phyloP scores from a whole-genome alignment of 2,329 filamentous ascomycete species.

The Fusarium duplospermum region DNA sequence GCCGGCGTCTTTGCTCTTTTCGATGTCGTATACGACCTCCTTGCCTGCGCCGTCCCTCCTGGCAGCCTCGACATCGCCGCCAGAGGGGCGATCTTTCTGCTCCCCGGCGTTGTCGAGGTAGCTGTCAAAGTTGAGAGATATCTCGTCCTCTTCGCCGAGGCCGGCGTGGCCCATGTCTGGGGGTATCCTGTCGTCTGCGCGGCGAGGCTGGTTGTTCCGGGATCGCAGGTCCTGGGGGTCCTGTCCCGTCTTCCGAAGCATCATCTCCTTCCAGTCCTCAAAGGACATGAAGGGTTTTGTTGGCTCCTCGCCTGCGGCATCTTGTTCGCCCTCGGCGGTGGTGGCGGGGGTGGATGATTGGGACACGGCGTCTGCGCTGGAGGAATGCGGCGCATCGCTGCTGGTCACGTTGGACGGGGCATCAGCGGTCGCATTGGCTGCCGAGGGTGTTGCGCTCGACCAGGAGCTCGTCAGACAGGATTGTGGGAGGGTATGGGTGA shows the following conservation, averaged over 20 bases:
- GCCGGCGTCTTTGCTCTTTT: conserved; percentile 90
- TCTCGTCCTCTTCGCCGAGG: conserved; percentile 89
- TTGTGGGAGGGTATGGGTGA: conserved; percentile 81
- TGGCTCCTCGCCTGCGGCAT: conserved; percentile 36
- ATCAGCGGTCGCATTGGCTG: conserved; percentile 10
- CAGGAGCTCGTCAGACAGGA: conserved; percentile 78
- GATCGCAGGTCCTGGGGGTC: conserved; percentile 73
- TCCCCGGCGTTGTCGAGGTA: conserved; percentile 41
- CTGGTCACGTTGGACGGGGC: not conserved
- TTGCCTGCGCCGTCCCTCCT: conserved; percentile 48
- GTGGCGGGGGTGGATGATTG: conserved; percentile 5
- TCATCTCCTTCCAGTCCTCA: conserved; percentile 97
- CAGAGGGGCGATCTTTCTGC: conserved; percentile 7
- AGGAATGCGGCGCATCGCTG: conserved; percentile 8
- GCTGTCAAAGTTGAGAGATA: conserved; percentile 67
- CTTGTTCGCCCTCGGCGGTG: conserved; percentile 23
- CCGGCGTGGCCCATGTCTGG: conserved; percentile 79
- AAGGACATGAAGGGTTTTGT: conserved; percentile 84
- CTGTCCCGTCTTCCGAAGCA: conserved; percentile 86
- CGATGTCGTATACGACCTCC: conserved; percentile 60
- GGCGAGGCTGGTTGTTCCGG: conserved; percentile 66
- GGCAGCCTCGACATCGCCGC: not conserved
- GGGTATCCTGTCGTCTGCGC: conserved; percentile 60
- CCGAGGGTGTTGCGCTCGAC: conserved; percentile 48
- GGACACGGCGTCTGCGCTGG: conserved; percentile 14